A percentile compares a stretch with the other conserved stretches of the same genome.
phyloP scores from a whole-genome alignment of 352 stramenopile genomes.

The Phytopythium aichiense region DNA sequence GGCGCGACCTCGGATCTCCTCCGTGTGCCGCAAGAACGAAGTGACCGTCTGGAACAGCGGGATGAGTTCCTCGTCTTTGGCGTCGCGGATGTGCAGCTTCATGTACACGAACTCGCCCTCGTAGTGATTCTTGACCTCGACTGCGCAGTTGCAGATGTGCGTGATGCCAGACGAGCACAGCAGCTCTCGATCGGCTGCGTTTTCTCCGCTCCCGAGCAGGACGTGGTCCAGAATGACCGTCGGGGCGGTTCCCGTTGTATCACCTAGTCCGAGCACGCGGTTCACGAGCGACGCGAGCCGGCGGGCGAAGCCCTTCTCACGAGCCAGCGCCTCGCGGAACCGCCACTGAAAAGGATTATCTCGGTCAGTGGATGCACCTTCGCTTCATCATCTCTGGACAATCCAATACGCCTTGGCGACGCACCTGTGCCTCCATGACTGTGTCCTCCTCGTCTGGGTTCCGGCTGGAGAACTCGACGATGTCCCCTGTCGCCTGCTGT shows the following conservation, averaged over 20 bases:
- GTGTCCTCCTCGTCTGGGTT: slow-evolving; percentile 59
- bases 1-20: slow-evolving; percentile 38
- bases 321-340: slow-evolving; percentile 27
- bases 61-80: slow-evolving; percentile 45
- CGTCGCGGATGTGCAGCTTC: slow-evolving; percentile 47
- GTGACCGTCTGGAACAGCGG: slow-evolving; percentile 52
- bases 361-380: too few relatives aligned
- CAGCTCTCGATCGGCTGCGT: slow-evolving; percentile 35
- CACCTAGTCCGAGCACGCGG: slow-evolving; percentile 15
- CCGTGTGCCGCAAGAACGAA: slow-evolving; percentile 47
- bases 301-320: slow-evolving; percentile 23
- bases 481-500: slow-evolving; percentile 14
- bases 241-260: slow-evolving; percentile 11
- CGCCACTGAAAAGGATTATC: slow-evolving; percentile 22
- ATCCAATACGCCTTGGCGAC: too few relatives aligned
- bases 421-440: slow-evolving; percentile 35
- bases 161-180: slow-evolving; percentile 43
- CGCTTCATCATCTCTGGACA: too few relatives aligned
- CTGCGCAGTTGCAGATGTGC: slow-evolving; percentile 61
- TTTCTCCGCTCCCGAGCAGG: slow-evolving; percentile 37
- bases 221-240: slow-evolving; percentile 45
- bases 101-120: slow-evolving; percentile 69
- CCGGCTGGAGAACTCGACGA: slow-evolving; percentile 38
- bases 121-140: slow-evolving; percentile 47
- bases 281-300: slow-evolving; percentile 21